Base-by-base conservation (phyloP, 176 grass and related monocot genomes). In the Coix lacrymajobi region DNA sequence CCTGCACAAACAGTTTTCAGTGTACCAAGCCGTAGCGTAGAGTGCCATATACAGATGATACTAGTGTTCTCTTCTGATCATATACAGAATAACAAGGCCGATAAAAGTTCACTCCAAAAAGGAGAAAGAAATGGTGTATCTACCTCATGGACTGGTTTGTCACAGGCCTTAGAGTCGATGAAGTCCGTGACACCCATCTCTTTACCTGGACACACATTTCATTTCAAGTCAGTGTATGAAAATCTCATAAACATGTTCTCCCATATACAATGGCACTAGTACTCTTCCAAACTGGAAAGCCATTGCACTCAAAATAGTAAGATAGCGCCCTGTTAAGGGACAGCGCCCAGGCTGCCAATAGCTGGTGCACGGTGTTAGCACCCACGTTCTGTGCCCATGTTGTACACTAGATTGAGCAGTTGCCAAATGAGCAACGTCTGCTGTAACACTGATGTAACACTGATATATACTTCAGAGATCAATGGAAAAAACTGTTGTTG, bases 181-280 rank as follows among this genome's bases (percentile, higher is more conserved):
- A 95, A 95, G 4, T 95, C 87, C 1, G 89, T 98, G 39, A 98
- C 74, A 37, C 92, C 96, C 96, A 95, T 95, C 78, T 98, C 86
- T 83, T 86, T 76, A 0, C 92, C 96, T 95, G 74, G 12, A 89
- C 29, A n/a, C 12, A 62, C 16, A 44, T 43, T 70, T 64, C 63
- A 90, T 13, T 62, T 29, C 12, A 1, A 12, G 0, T 20, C 5
- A 32, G 11, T 20, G 11, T 58, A 62, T 6, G 26, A 2, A 30
- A 62, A 29, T 62, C 11, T 62, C 12, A 30, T 30, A 62, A 62
- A 15, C 22, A 57, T 11, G 8, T 57, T 7, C 48, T 52, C 16
- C 2, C 6, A 1, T 58, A 25, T 22, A 58, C 22, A 60, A 60
- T 0, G 22, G n/a, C 20, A 58, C n/a, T 58, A 58, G 54, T 11